Evolutionary conservation across 495 filamentous ascomycete genomes (phyloP), one percentile per base, ranked within the genome.

Genomic region (Clavariopsis aquatica): DNA sequence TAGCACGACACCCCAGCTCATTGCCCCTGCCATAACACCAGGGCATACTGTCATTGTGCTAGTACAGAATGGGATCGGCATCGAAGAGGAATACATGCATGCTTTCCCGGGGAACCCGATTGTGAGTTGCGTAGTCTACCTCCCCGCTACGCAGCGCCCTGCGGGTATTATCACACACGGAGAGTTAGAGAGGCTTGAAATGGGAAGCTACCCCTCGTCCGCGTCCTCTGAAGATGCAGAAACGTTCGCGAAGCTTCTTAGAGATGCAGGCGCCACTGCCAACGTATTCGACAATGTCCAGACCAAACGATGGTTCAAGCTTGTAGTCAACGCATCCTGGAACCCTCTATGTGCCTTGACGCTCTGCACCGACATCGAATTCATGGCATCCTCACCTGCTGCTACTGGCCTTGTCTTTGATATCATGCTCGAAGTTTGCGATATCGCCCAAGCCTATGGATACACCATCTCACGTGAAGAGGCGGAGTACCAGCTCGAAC

Each of bases 61-160:
- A 1, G 57, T 83, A 13, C 83, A 85, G 69, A 85, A 85, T 68
- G 82, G 83, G 8, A 79, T 85, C 52, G 78, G 76, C 12, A 82
- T 83, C 63, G 82, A 85, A 68, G 74, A 78, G 12, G 76, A 78
- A 51, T 80, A 79, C 55, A 65, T 72, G 0, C 51, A 62, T 7
- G 57, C 65, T n/a, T 84, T 80, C 61, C 81, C 82, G 0, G 49
- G 60, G 5, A 81, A 81, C 47, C 69, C 80, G 45, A 49, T 82
- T 43, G 29, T 83, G 20, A 79, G 76, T 67, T 73, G 69, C 36
- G 81, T 81, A 0, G 78, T 80, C 19, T 83, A 83, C 66, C 74
- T 82, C 24, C 79, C 80, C 17, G 75, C 74, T 2, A 80, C 78
- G 7, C 81, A 83, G 71, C 70, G 72, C 19, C 46, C 57, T 12